A percentile compares a stretch with the other conserved stretches of the same genome.
Conservation (phyloP, 1,284 basidiomycete species). For the Heterobasidion parviporum region DNA sequence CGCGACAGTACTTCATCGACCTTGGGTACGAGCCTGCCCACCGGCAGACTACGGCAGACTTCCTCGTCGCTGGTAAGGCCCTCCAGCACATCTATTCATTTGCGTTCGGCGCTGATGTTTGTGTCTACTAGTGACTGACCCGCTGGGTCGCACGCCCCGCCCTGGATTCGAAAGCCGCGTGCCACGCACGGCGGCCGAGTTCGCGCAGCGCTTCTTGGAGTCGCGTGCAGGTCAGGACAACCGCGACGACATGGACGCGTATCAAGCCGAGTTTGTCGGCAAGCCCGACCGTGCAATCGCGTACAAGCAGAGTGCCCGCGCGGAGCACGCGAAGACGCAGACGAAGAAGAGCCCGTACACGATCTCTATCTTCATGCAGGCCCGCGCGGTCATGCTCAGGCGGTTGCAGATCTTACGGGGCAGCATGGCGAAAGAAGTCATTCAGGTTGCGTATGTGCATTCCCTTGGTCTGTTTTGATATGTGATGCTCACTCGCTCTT, state of each 20-base stretch:
- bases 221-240: constrained; percentile 32
- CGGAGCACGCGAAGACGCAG: constrained; percentile 37
- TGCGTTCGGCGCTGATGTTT: not conserved
- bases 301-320: constrained; percentile 41
- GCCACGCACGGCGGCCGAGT: constrained; percentile 43
- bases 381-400: constrained; percentile 55
- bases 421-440: constrained; percentile 28
- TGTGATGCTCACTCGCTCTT: not conserved
- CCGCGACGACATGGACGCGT: constrained; percentile 35
- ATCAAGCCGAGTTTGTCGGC: constrained; percentile 27
- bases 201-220: constrained; percentile 36
- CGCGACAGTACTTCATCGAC: constrained; percentile 51
- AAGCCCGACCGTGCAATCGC: constrained; percentile 18
- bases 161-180: constrained; percentile 24
- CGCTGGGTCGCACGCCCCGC: not conserved
- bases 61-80: constrained; percentile 35
- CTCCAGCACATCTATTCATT: not conserved
- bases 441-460: not conserved
- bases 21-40: constrained; percentile 51
- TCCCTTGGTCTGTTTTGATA: not conserved
- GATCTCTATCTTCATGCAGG: constrained; percentile 40
- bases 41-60: constrained; percentile 54
- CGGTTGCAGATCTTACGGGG: constrained; percentile 64
- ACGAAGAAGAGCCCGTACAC: constrained; percentile 22
- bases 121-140: constrained; percentile 32